A percentile compares a stretch with the other conserved stretches of the same genome.
Evolutionary conservation across 176 grass and related monocot species (phyloP).

Genomic region (Oryza longistaminata): DNA sequence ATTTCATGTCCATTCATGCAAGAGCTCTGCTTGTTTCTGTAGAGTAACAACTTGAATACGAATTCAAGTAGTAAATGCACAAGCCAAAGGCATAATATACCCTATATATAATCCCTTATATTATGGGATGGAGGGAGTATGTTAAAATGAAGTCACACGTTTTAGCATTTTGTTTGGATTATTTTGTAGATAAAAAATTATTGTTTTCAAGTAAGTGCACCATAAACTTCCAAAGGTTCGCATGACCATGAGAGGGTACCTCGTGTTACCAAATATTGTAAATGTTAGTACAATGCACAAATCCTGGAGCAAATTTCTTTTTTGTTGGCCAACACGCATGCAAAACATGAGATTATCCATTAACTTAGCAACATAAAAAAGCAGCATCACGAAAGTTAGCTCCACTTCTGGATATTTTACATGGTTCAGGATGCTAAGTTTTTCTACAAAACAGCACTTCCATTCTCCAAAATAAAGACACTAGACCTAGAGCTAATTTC

Average conservation of each 20-base stretch:
- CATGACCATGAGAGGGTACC: neutral
- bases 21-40: neutral
- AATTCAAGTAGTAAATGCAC: neutral
- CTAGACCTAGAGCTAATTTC: conserved; percentile 34
- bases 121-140: no score
- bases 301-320: neutral
- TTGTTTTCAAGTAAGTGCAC: neutral
- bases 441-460: conserved; percentile 7
- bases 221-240: neutral
- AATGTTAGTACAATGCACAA: neutral
- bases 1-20: neutral
- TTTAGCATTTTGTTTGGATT: neutral
- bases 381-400: neutral
- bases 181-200: neutral
- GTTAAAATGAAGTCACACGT: neutral
- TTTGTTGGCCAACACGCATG: neutral
- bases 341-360: neutral
- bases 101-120: no score
- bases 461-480: neutral
- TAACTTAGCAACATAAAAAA: neutral
- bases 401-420: conserved; percentile 31
- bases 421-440: conserved; percentile 25
- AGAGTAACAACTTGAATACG: neutral
- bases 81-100: no score
- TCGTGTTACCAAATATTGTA: no score